phyloP scores from a whole-genome alignment of 2,329 filamentous ascomycete species.

The Pyrenophora tritici-repentis region DNA sequence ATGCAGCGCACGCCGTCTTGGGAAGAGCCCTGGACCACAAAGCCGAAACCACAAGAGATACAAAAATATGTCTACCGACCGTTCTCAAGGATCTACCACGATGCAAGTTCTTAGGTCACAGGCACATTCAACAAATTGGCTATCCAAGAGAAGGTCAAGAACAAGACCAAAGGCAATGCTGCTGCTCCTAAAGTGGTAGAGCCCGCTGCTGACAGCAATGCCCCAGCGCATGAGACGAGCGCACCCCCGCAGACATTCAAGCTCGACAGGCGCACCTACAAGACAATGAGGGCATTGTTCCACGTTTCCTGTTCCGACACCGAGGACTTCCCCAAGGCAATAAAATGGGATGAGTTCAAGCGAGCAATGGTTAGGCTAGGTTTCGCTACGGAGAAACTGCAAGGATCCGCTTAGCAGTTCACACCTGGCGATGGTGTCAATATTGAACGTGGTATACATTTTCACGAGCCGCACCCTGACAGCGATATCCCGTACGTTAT shows the following conservation, averaged over 20 bases:
- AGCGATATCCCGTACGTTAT: conserved; percentile 56
- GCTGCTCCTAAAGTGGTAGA: too few relatives aligned
- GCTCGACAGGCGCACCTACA: background rate
- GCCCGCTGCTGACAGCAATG: too few relatives aligned
- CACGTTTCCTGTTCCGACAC: background rate
- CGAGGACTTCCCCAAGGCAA: conserved; percentile 51
- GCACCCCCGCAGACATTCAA: background rate
- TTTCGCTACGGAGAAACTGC: conserved; percentile 61
- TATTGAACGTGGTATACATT: conserved; percentile 58
- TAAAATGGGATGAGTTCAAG: conserved; percentile 60
- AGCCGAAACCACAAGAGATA: background rate
- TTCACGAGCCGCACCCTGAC: conserved; percentile 64
- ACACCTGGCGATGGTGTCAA: conserved; percentile 46
- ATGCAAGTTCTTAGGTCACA: conserved; percentile 2
- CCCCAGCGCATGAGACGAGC: too few relatives aligned
- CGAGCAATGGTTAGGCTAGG: conserved; percentile 57
- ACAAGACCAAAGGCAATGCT: too few relatives aligned
- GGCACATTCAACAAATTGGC: conserved; percentile 6
- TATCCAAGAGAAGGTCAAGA: conserved; percentile 4
- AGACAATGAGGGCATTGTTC: background rate
- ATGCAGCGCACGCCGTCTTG: background rate
- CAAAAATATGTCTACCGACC: background rate
- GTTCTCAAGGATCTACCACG: conserved; percentile 1
- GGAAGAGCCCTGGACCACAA: background rate
- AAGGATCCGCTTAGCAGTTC: conserved; percentile 64